phyloP scores from a whole-genome alignment of 768 basidiomycete genomes.

The Lactarius trivialis region DNA sequence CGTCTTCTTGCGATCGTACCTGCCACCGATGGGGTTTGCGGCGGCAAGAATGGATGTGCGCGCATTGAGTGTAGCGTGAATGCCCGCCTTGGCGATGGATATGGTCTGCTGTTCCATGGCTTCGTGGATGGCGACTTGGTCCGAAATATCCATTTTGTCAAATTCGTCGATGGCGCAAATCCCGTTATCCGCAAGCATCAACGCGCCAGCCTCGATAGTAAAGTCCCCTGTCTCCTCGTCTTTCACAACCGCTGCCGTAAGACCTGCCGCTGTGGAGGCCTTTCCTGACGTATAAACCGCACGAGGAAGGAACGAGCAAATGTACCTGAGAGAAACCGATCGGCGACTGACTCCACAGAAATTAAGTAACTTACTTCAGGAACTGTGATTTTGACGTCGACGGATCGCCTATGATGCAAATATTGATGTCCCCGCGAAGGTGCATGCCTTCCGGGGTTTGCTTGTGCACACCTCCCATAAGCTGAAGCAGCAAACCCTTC shows the following conservation, averaged over 20 bases:
- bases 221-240: constrained; percentile 99
- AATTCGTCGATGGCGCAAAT: constrained; percentile 99
- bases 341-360: constrained; percentile 2
- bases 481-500: constrained; percentile 90
- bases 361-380: constrained; percentile 64
- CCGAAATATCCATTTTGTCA: constrained; percentile 99
- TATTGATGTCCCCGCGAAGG: constrained; percentile 96
- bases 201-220: constrained; percentile 97
- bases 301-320: constrained; percentile 95
- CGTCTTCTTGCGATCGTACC: constrained; percentile 92
- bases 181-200: constrained; percentile 99
- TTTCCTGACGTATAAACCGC: constrained; percentile 99
- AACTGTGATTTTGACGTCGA: constrained; percentile 98
- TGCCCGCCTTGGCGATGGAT: constrained; percentile 98
- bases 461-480: constrained; percentile 99
- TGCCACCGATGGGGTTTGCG: constrained; percentile 94
- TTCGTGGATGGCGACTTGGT: constrained; percentile 99
- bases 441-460: constrained; percentile 95
- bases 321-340: constrained; percentile 53
- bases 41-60: constrained; percentile 96
- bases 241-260: constrained; percentile 96
- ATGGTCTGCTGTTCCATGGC: constrained; percentile 99
- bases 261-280: constrained; percentile 96
- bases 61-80: constrained; percentile 96
- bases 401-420: constrained; percentile 96